Evolutionary conservation across 2,329 filamentous ascomycete species (phyloP).

Genomic region (Hymenoscyphus fraxineus): DNA sequence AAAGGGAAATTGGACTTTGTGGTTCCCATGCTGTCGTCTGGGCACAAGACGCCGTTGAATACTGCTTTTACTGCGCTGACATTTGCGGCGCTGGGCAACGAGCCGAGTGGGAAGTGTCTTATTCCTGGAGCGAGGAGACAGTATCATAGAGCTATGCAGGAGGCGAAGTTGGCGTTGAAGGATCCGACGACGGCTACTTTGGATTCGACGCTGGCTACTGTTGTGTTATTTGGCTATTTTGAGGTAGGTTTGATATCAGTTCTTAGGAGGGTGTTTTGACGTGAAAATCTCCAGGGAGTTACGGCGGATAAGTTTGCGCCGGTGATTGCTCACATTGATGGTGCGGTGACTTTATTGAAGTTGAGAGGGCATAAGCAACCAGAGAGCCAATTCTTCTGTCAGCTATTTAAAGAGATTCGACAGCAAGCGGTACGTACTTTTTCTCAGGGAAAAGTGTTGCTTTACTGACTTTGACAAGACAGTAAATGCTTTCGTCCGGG

Average conservation of each 20-base stretch:
- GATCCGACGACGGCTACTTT: slow-evolving; percentile 44
- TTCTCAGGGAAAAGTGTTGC: background rate
- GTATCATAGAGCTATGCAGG: slow-evolving; percentile 50
- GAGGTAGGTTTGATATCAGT: slow-evolving; percentile 40
- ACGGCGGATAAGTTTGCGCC: slow-evolving; percentile 35
- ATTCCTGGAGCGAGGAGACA: slow-evolving; percentile 42
- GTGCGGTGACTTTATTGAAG: slow-evolving; percentile 55
- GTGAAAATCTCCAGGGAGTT: background rate
- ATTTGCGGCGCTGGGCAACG: slow-evolving; percentile 51
- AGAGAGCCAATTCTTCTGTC: background rate
- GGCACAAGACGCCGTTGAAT: slow-evolving; percentile 51
- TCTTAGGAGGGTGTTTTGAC: background rate
- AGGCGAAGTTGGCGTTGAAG: slow-evolving; percentile 47
- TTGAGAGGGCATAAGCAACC: slow-evolving; percentile 40
- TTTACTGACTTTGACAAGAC: slow-evolving; percentile 27
- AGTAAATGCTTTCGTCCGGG: slow-evolving; percentile 42
- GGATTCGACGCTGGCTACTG: slow-evolving; percentile 53
- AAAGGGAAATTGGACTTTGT: background rate
- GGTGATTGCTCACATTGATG: slow-evolving; percentile 49
- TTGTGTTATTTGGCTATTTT: slow-evolving; percentile 54
- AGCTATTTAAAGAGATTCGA: background rate
- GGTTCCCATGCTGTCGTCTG: background rate
- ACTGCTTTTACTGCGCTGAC: slow-evolving; percentile 56
- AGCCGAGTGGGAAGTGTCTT: slow-evolving; percentile 35
- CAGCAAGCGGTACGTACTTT: background rate